Conservation (phyloP, 2,329 filamentous ascomycete species). For the Fusarium secorum region DNA sequence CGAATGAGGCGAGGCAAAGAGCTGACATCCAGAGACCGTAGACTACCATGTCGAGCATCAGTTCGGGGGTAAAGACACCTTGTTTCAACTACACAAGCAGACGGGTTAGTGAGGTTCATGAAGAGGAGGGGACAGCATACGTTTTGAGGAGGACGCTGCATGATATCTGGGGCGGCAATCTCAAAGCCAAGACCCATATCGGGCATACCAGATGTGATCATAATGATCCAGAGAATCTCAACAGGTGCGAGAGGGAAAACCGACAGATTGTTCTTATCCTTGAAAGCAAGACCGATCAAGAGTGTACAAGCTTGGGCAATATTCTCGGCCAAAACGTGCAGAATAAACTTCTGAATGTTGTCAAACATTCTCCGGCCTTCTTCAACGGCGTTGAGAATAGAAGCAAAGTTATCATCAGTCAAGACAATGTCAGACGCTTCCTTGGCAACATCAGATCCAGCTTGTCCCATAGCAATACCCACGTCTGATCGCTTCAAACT, state of each 20-base stretch:
- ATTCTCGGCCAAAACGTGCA: conserved; percentile 73
- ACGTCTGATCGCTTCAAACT: conserved; percentile 74
- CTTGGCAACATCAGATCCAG: conserved; percentile 75
- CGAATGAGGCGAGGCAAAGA: conserved; percentile 62
- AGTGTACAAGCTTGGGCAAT: conserved; percentile 74
- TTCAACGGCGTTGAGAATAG: conserved; percentile 74
- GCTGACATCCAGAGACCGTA: conserved; percentile 73
- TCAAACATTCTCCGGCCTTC: conserved; percentile 76
- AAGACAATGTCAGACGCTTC: conserved; percentile 73
- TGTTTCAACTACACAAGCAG: conserved; percentile 43
- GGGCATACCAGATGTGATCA: conserved; percentile 77
- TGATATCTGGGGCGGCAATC: conserved; percentile 71
- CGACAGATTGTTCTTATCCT: conserved; percentile 67
- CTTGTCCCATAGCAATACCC: conserved; percentile 74
- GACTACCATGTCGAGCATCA: conserved; percentile 71
- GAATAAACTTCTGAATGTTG: conserved; percentile 77
- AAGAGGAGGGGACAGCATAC: conserved; percentile 43
- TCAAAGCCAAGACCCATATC: conserved; percentile 81
- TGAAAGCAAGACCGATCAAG: conserved; percentile 74
- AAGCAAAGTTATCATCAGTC: conserved; percentile 77
- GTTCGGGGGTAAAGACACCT: conserved; percentile 71
- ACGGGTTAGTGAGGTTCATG: not conserved
- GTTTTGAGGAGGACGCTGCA: conserved; percentile 72
- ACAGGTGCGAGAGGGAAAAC: conserved; percentile 77
- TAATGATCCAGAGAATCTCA: conserved; percentile 82